Conservation (phyloP, 2,329 filamentous ascomycete genomes). For the Aspergillus sp. region DNA sequence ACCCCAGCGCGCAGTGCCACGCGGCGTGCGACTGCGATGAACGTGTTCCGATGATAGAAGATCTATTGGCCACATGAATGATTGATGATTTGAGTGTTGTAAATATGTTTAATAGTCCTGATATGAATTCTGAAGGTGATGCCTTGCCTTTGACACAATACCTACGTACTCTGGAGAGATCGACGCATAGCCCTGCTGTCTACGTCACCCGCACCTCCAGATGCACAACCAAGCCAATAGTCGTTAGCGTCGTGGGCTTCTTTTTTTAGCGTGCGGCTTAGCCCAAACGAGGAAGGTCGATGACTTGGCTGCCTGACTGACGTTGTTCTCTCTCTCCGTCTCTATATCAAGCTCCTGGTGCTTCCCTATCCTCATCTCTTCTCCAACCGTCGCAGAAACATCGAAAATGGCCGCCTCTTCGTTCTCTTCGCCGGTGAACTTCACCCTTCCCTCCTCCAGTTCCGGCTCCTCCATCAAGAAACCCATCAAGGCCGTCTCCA, state of each 20-base stretch:
- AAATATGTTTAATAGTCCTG: slow-evolving; percentile 6
- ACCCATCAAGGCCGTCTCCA: slow-evolving; percentile 37
- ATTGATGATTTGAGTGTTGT: slow-evolving; percentile 24
- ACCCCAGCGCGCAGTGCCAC: slow-evolving; percentile 13
- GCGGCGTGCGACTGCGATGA: neutral
- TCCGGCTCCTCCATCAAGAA: slow-evolving; percentile 35
- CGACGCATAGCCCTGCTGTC: neutral
- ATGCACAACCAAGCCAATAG: neutral
- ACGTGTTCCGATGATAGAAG: slow-evolving; percentile 2
- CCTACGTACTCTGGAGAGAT: too few species aligned
- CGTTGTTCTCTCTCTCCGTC: neutral
- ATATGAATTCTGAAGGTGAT: neutral
- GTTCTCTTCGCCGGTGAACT: slow-evolving; percentile 27
- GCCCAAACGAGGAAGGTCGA: neutral
- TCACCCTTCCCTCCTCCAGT: slow-evolving; percentile 32
- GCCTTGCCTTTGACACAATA: neutral
- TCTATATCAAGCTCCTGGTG: neutral
- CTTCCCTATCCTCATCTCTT: neutral
- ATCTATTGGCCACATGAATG: slow-evolving; percentile 22
- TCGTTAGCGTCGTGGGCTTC: neutral
- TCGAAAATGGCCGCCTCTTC: slow-evolving; percentile 20
- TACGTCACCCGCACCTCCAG: too few species aligned
- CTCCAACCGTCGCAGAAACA: neutral
- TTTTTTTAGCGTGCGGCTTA: neutral
- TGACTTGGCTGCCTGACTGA: neutral